Evolutionary conservation across 139 green algal genomes (phyloP).

Genomic region (Dunaliella sp.): DNA sequence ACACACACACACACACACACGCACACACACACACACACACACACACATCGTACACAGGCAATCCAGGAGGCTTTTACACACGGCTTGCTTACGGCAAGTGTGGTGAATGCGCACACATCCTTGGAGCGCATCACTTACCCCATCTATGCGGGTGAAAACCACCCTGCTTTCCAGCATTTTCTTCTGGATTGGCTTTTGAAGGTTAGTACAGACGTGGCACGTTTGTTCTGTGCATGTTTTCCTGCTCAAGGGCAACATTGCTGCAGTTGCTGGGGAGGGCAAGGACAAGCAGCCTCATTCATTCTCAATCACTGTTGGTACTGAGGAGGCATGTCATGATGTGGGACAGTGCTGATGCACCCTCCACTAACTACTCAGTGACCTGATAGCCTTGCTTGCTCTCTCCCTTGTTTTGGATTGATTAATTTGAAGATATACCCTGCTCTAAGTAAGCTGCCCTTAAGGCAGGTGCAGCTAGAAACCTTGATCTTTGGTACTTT

Average conservation of each 20-base stretch:
- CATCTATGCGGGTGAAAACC: slow-evolving; percentile 31
- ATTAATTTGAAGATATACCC: not conserved
- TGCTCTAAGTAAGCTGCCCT: not conserved
- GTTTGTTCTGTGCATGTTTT: not conserved
- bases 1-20: too few species aligned
- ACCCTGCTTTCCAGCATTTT: slow-evolving; percentile 37
- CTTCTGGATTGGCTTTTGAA: slow-evolving; percentile 48
- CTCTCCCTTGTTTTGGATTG: not conserved
- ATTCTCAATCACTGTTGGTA: not conserved
- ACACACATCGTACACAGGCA: slow-evolving; percentile 24
- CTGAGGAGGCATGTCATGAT: not conserved
- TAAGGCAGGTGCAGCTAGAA: not conserved
- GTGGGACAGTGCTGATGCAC: too few species aligned
- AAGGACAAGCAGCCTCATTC: not conserved
- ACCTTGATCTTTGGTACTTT: not conserved
- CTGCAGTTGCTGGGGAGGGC: too few species aligned
- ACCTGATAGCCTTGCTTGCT: not conserved
- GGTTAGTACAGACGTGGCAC: slow-evolving; percentile 7
- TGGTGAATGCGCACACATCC: slow-evolving; percentile 44
- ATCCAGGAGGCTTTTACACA: slow-evolving; percentile 36
- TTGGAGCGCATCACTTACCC: slow-evolving; percentile 43
- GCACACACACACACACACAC: too few species aligned
- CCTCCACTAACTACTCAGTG: too few species aligned
- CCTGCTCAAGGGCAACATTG: too few species aligned
- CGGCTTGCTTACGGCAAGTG: slow-evolving; percentile 35